Base-by-base conservation (phyloP, 2,329 filamentous ascomycete species). In the Cordyceps pruinosa region DNA sequence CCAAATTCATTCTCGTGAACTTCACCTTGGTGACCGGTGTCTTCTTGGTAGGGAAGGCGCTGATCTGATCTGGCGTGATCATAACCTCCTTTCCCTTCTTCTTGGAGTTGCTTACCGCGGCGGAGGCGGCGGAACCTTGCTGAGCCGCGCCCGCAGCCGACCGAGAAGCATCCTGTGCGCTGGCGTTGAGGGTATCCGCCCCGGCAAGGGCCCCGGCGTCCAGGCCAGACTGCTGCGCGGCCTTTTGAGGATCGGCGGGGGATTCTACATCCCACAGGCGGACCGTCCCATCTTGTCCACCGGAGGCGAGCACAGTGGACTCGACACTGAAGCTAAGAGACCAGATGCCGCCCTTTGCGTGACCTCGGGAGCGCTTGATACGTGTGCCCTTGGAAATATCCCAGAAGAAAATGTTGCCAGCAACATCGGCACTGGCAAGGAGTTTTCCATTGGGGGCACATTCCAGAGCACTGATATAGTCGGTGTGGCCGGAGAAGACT, bases 1-100 rank as follows among this genome's bases (percentile, higher is more conserved):
- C 87, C 62, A 97, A 73, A 69, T 99, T 99, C 90, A 96, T 97
- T 60, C 90, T 80, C 4, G 94, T 97, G 66, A 97, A 97, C 66
- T 88, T 84, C 55, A 96, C 92, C 73, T 93, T 94, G 72, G 95
- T 89, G 12, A 97, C 89, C 0, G 93, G 92, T 17, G 88, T 93
- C 75, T 96, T 96, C 81, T 99, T 99, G 4, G 94, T 97, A 1
- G 90, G 86, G 69, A 97, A 97, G 1, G 90, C 92, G 62, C 85
- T 90, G 73, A 99, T 95, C 73, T 97, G 94, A 68, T 99, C 94
- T 0, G 91, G 87, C 0, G 88, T 92, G 45, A 96, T 88, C 66
- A 90, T 89, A 4, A 91, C 89, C 66, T 97, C 93, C 71, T 97
- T 97, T 57, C 83, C 84, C 71, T 90, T 90, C 76, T 95, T 96